Percentiles rank a stretch among this genome's conserved stretches.
phyloP scores from a whole-genome alignment of 1,139 yeast genomes.

The Eremothecium coryli region DNA sequence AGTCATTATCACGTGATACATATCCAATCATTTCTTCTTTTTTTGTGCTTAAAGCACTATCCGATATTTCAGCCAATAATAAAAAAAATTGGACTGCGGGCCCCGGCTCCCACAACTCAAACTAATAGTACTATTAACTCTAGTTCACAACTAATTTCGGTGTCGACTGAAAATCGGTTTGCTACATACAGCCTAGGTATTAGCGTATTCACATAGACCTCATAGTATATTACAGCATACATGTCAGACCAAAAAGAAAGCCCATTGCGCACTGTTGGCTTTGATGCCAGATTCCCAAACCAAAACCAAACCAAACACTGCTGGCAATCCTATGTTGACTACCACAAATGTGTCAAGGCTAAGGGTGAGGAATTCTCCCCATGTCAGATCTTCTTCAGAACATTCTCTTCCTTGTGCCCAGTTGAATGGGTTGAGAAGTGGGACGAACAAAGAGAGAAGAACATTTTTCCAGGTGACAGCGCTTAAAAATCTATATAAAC shows the following conservation, averaged over 20 bases:
- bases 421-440: constrained; percentile 86
- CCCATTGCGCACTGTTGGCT: constrained; percentile 68
- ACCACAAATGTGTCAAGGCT: constrained; percentile 92
- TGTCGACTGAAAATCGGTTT: too few species aligned
- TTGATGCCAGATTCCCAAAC: constrained; percentile 92
- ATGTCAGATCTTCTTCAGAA: constrained; percentile 87
- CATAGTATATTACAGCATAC: not conserved
- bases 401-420: constrained; percentile 89
- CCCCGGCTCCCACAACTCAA: too few species aligned
- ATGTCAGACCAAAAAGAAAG: constrained; percentile 12
- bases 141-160: too few species aligned
- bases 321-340: constrained; percentile 95
- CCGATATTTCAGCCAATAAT: too few species aligned
- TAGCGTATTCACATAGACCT: too few species aligned
- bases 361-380: constrained; percentile 99
- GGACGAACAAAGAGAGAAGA: constrained; percentile 85
- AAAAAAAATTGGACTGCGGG: too few species aligned
- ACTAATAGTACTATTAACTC: too few species aligned
- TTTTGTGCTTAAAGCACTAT: too few species aligned
- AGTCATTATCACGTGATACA: constrained; percentile 12
- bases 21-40: constrained; percentile 11
- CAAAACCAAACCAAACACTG: constrained; percentile 97
- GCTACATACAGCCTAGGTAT: too few species aligned
- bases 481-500: not conserved
- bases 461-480: constrained; percentile 60